Conservation (phyloP, 1,139 yeast species). For the Geotrichum restrictum region DNA sequence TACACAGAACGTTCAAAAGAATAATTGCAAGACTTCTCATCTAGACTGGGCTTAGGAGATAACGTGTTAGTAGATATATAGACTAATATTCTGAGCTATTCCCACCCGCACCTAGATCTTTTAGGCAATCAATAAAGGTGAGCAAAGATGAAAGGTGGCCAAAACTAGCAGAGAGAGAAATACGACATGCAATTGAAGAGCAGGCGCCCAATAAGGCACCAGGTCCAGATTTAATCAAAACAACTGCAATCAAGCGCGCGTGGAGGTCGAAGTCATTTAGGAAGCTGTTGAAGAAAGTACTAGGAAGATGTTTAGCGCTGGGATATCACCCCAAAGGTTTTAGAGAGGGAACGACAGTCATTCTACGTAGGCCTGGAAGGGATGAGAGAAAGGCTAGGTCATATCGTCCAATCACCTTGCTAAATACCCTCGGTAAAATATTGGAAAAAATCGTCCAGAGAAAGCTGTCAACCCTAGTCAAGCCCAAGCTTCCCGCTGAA, state of each 20-base stretch:
- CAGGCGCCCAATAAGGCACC: not conserved
- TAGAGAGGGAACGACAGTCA: not conserved
- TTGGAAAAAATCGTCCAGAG: slow-evolving; percentile 20
- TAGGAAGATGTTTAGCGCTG: not conserved
- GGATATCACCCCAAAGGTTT: slow-evolving; percentile 9
- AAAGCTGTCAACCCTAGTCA: slow-evolving; percentile 9
- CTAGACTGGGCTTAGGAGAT: too few relatives aligned
- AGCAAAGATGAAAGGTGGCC: not conserved
- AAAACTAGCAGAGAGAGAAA: not conserved
- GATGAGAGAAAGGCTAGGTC: slow-evolving; percentile 6
- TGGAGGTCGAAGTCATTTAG: too few relatives aligned
- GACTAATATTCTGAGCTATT: not conserved
- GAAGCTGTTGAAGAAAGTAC: too few relatives aligned
- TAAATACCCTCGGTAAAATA: slow-evolving; percentile 19
- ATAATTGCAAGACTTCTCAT: too few relatives aligned
- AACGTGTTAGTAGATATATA: too few relatives aligned
- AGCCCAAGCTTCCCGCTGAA: slow-evolving; percentile 9
- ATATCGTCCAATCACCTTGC: slow-evolving; percentile 21
- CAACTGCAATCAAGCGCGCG: too few relatives aligned
- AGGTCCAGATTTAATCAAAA: not conserved
- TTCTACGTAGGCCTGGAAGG: slow-evolving; percentile 10
- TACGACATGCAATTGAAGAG: not conserved
- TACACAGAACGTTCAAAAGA: too few relatives aligned
- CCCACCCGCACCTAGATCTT: too few relatives aligned
- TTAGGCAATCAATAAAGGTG: too few relatives aligned